Base-by-base conservation (phyloP, 106 monocot genomes). In the Dactylorhiza incarnata region DNA sequence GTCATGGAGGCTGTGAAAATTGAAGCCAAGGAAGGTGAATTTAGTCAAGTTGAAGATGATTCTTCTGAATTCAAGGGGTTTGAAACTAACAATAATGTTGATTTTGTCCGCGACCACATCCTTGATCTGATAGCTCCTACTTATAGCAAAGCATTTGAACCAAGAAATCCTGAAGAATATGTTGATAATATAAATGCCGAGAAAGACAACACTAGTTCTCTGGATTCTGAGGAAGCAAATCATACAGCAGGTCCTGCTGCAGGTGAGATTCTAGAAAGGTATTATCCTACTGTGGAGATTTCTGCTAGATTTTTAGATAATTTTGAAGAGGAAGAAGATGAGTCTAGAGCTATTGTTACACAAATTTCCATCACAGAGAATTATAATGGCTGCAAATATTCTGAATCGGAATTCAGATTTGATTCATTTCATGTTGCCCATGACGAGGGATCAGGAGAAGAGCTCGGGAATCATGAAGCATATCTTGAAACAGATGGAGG, bases 401-500 rank as follows among this genome's bases (percentile, higher is more conserved):
- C 17, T 72, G 66, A 29, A 26, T 23, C 29, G 2, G 66, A 26
- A 14, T 24, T 26, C 66, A 48, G 13, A 74, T 14, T 55, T 26
- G 11, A 20, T 26, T 24, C 29, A 9, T 66, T 37, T 37, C 29
- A 37, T 66, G 10, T 26, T 24, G 73, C 67, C 67, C 78, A 81
- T 37, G 78, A n/a, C 4, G 82, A 72, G 16, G 85, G 85, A 14
- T 80, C 82, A 65, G 86, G 80, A 5, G 85, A 89, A 75, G 85
- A 84, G 78, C 43, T 81, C 85, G 2, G 82, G 86, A 74, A 54
- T 78, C 76, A 82, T 80, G 5, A 83, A 92, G 17, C 69, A 86
- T 77, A 79, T 90, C 43, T 74, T 95, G 51, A 79, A 82, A 61
- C 83, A 90, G 46, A 59, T 88, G 29, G 93, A 84, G 25, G 78